Evolutionary conservation across 2,329 filamentous ascomycete genomes (phyloP).

Genomic region (Pseudocercospora fuligena): DNA sequence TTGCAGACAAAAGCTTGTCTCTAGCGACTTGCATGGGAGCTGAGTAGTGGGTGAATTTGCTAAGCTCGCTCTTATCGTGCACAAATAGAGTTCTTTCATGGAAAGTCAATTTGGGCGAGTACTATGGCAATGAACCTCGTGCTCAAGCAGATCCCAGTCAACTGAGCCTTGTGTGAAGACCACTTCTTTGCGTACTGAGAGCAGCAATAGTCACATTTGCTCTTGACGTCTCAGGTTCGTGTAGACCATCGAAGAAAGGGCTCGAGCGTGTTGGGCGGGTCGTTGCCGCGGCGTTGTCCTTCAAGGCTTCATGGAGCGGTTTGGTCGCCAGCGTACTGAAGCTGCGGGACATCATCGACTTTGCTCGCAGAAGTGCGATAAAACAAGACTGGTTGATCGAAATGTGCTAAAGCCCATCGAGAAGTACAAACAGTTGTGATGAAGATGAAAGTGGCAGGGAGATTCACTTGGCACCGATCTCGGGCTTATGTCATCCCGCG

Average conservation of each 20-base stretch:
- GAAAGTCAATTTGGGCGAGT: background rate
- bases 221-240: no score
- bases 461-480: constrained; percentile 1
- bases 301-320: background rate
- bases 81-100: background rate
- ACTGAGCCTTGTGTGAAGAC: background rate
- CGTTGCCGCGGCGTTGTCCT: background rate
- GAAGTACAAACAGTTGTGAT: background rate
- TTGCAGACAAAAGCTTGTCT: no score
- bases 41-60: background rate
- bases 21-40: background rate
- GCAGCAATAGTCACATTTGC: no score
- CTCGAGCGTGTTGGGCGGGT: no score
- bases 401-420: no score
- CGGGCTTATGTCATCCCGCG: background rate
- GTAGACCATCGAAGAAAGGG: no score
- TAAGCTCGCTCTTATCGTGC: background rate
- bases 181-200: background rate
- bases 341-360: background rate
- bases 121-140: no score
- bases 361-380: background rate
- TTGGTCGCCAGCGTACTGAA: background rate
- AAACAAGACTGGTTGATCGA: no score
- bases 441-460: background rate
- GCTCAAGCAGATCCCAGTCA: no score